phyloP scores from a whole-genome alignment of 805 yeast genomes.

The Monosporozyma aerobia region DNA sequence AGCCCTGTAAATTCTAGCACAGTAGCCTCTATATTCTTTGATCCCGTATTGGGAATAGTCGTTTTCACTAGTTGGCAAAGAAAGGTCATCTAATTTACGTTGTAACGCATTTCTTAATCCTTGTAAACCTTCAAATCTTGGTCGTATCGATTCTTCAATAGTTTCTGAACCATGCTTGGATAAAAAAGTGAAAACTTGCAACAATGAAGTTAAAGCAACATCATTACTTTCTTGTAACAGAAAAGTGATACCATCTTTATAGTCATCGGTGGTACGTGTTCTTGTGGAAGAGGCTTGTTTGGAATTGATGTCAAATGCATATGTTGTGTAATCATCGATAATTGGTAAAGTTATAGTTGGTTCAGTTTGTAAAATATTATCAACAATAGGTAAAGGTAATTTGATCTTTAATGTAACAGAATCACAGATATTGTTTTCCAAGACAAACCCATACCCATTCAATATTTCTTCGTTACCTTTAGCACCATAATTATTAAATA shows the following conservation, averaged over 20 bases:
- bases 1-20: slow-evolving; percentile 38
- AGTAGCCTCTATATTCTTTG: slow-evolving; percentile 13
- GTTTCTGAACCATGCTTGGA: slow-evolving; percentile 30
- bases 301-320: slow-evolving; percentile 27
- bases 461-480: slow-evolving; percentile 84
- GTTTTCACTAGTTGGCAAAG: not conserved
- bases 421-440: slow-evolving; percentile 51
- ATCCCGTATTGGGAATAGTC: slow-evolving; percentile 10
- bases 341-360: slow-evolving; percentile 32
- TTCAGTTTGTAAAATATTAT: slow-evolving; percentile 25
- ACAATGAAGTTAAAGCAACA: slow-evolving; percentile 13
- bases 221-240: slow-evolving; percentile 23
- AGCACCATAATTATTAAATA: slow-evolving; percentile 80
- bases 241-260: slow-evolving; percentile 28
- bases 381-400: slow-evolving; percentile 25
- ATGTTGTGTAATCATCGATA: slow-evolving; percentile 34
- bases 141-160: slow-evolving; percentile 29
- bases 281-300: not conserved
- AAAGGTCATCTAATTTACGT: slow-evolving; percentile 29
- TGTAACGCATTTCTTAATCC: slow-evolving; percentile 46
- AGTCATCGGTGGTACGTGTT: slow-evolving; percentile 7
- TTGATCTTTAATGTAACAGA: slow-evolving; percentile 54
- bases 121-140: slow-evolving; percentile 50
- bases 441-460: slow-evolving; percentile 51
- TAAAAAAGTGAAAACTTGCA: slow-evolving; percentile 27